These are phyloP conservation scores for Zymoseptoria passerinii DNA, from an alignment of 2,329 filamentous ascomycete genomes.

Conservation along the genomic window DNA sequence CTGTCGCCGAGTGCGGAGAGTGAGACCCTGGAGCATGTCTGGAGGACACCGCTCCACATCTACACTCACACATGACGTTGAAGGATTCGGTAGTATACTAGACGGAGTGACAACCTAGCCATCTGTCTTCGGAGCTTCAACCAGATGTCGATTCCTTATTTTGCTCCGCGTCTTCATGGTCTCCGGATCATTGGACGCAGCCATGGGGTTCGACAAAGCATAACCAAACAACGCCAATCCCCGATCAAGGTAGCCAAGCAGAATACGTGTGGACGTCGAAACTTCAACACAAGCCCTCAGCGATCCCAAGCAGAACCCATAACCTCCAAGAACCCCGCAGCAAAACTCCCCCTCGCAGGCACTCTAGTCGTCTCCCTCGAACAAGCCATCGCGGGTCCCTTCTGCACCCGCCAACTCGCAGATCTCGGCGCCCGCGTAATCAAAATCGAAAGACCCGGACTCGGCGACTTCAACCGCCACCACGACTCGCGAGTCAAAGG, in stretches of 20 bases:
- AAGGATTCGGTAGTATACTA: no score
- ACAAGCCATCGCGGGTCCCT: conserved; percentile 24
- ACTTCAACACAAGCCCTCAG: background rate
- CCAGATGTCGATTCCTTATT: no score
- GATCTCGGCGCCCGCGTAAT: conserved; percentile 39
- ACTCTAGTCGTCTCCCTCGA: conserved; percentile 22
- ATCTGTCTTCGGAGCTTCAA: no score
- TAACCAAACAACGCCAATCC: background rate
- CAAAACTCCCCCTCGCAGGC: conserved; percentile 19
- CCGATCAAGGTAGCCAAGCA: background rate
- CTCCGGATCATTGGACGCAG: background rate
- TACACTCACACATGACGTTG: no score
- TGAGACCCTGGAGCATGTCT: background rate
- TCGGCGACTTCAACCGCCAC: conserved; percentile 23
- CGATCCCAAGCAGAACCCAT: background rate
- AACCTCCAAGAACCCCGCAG: background rate
- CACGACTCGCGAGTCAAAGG: conserved; percentile 22
- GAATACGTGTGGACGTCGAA: background rate
- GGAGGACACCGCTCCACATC: no score
- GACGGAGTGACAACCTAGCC: no score
- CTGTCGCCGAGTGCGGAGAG: background rate
- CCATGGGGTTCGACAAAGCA: background rate
- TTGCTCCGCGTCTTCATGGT: no score
- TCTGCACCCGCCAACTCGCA: conserved; percentile 36
- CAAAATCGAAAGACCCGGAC: conserved; percentile 34